These are phyloP conservation scores for Mesostigma viride DNA, from an alignment of 139 green algal genomes.

Conservation along the genomic window DNA sequence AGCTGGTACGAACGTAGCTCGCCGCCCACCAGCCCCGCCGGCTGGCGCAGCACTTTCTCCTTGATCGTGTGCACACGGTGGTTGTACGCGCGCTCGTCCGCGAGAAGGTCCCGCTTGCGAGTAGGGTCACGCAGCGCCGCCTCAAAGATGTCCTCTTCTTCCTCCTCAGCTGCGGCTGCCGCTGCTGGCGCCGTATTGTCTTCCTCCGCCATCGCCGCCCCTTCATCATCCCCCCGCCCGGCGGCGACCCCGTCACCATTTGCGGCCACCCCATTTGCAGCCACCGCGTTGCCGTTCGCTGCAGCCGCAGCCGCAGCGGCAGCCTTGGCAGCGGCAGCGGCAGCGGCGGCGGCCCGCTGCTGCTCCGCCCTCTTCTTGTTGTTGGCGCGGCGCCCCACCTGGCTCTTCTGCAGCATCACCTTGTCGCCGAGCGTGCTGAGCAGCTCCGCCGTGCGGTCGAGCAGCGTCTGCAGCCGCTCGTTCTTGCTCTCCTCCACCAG, in stretches of 20 bases:
- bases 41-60: conserved; percentile 23
- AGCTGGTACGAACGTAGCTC: conserved; percentile 41
- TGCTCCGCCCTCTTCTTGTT: not conserved
- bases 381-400: not conserved
- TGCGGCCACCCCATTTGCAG: not conserved
- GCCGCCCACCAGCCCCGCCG: conserved; percentile 13
- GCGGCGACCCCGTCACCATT: not conserved
- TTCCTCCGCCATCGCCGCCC: too few species aligned
- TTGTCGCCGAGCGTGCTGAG: conserved; percentile 67
- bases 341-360: not conserved
- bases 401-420: conserved; percentile 28
- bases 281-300: not conserved
- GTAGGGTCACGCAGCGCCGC: not conserved
- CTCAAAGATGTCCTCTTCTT: not conserved
- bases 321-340: not conserved
- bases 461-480: conserved; percentile 32
- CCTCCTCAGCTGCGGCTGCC: conserved; percentile 10
- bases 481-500: conserved; percentile 43
- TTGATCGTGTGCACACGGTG: conserved; percentile 24
- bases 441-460: conserved; percentile 86
- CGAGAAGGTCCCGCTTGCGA: conserved; percentile 20
- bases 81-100: conserved; percentile 28
- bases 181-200: not conserved
- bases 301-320: too few species aligned
- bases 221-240: not conserved